A percentile compares a stretch with the other conserved stretches of the same genome.
Evolutionary conservation across 306 rosid species (phyloP).

Genomic region (Vicia faba): DNA sequence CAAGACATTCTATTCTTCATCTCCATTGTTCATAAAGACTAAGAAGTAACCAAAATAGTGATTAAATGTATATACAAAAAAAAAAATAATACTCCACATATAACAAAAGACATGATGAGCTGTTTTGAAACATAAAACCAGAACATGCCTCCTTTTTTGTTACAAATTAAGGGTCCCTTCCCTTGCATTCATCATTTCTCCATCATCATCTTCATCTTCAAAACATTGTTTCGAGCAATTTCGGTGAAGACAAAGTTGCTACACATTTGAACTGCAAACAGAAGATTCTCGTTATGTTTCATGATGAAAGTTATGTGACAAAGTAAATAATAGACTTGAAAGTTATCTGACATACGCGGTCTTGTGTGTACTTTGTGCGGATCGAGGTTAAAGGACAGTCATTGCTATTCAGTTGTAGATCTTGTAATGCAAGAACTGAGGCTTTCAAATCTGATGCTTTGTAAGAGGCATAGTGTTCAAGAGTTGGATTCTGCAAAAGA

Average conservation of each 20-base stretch:
- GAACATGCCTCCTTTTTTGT: conserved; percentile 36
- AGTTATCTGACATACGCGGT: conserved; percentile 51
- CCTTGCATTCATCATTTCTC: conserved; percentile 33
- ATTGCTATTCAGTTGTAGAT: conserved; percentile 64
- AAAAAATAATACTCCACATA: conserved; percentile 34
- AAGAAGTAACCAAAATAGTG: conserved; percentile 38
- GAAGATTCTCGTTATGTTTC: conserved; percentile 18
- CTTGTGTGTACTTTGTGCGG: conserved; percentile 74
- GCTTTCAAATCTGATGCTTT: conserved; percentile 73
- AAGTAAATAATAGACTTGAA: not conserved
- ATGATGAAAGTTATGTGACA: conserved; percentile 22
- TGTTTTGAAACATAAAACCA: conserved; percentile 38
- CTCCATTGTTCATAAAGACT: not conserved
- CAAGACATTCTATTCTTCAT: conserved; percentile 9
- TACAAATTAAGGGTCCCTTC: conserved; percentile 47
- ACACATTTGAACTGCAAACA: conserved; percentile 69
- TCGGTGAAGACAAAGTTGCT: conserved; percentile 67
- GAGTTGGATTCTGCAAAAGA: conserved; percentile 75
- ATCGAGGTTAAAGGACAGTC: conserved; percentile 68
- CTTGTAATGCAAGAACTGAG: conserved; percentile 75
- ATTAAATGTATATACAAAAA: conserved; percentile 50
- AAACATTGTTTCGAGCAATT: conserved; percentile 67
- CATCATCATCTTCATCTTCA: conserved; percentile 37
- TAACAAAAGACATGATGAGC: conserved; percentile 41
- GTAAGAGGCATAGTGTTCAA: conserved; percentile 70